phyloP scores from a whole-genome alignment of 2,329 filamentous ascomycete genomes.

The Claviceps fusiformis region DNA sequence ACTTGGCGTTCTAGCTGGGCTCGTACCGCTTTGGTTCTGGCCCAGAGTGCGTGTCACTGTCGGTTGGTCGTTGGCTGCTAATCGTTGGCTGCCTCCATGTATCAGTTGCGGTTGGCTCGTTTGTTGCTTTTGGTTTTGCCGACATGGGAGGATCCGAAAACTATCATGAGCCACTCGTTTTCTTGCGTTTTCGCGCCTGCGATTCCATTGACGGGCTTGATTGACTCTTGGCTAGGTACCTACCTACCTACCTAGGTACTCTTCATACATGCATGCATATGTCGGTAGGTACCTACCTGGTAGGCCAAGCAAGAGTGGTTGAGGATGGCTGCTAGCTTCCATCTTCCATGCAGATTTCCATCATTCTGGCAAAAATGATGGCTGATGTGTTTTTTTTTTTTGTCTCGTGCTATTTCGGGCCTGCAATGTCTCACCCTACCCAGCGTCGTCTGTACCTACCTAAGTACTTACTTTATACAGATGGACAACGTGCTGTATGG shows the following conservation, averaged over 20 bases:
- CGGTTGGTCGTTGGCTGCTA: neutral
- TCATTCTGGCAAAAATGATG: neutral
- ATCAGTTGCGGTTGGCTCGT: neutral
- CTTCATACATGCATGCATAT: neutral
- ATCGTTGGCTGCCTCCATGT: no score
- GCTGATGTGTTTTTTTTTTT: neutral
- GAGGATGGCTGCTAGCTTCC: neutral
- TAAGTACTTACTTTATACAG: no score
- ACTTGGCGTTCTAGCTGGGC: conserved; percentile 1
- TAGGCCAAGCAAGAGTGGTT: neutral
- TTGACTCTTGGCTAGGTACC: no score
- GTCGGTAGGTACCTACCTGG: no score
- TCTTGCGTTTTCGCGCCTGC: no score
- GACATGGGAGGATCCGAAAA: neutral
- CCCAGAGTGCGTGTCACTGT: neutral
- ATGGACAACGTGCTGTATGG: no score
- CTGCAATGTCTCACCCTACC: neutral
- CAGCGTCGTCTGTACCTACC: neutral
- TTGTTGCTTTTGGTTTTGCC: neutral
- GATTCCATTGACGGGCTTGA: no score
- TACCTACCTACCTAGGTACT: no score
- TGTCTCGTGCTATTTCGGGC: neutral
- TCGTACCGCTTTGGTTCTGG: neutral
- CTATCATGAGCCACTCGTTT: neutral
- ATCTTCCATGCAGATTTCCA: neutral